Evolutionary conservation across 805 yeast species (phyloP).

Genomic region (Kluyveromyces starmeri): DNA sequence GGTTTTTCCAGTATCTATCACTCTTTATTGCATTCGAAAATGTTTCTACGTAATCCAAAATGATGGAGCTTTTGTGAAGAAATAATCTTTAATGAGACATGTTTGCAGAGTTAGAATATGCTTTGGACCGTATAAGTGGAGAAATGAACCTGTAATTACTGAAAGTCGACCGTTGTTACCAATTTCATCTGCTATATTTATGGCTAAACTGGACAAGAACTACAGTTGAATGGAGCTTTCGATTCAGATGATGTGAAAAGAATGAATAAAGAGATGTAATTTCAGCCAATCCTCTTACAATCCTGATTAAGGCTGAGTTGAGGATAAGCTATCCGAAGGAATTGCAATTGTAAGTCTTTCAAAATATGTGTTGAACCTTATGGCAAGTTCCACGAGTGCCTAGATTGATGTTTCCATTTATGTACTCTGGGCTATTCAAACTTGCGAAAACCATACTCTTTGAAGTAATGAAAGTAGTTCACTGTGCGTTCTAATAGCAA

Average conservation of each 20-base stretch:
- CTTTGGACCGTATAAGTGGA: slow-evolving; percentile 47
- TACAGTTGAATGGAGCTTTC: too few relatives aligned
- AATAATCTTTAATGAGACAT: too few relatives aligned
- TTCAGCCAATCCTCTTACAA: too few relatives aligned
- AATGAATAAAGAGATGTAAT: slow-evolving; percentile 45
- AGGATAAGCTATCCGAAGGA: too few relatives aligned
- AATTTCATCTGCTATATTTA: slow-evolving; percentile 29
- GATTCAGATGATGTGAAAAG: too few relatives aligned
- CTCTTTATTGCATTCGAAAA: slow-evolving; percentile 36
- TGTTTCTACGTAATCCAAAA: slow-evolving; percentile 43
- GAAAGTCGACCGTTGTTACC: slow-evolving; percentile 43
- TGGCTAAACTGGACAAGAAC: too few relatives aligned
- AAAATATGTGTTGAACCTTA: too few relatives aligned
- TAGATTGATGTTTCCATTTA: too few relatives aligned
- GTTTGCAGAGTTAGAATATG: slow-evolving; percentile 21
- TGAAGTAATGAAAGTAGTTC: slow-evolving; percentile 6
- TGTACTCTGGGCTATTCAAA: slow-evolving; percentile 19
- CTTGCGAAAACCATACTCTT: slow-evolving; percentile 8
- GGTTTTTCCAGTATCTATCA: slow-evolving; percentile 48
- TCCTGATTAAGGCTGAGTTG: too few relatives aligned
- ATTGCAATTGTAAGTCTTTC: too few relatives aligned
- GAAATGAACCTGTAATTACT: slow-evolving; percentile 61
- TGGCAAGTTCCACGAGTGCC: too few relatives aligned
- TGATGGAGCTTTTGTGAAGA: slow-evolving; percentile 47
- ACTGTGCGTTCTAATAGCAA: slow-evolving; percentile 5